Evolutionary conservation across 2,329 filamentous ascomycete species (phyloP).

Genomic region (Penicillium capsulatum): DNA sequence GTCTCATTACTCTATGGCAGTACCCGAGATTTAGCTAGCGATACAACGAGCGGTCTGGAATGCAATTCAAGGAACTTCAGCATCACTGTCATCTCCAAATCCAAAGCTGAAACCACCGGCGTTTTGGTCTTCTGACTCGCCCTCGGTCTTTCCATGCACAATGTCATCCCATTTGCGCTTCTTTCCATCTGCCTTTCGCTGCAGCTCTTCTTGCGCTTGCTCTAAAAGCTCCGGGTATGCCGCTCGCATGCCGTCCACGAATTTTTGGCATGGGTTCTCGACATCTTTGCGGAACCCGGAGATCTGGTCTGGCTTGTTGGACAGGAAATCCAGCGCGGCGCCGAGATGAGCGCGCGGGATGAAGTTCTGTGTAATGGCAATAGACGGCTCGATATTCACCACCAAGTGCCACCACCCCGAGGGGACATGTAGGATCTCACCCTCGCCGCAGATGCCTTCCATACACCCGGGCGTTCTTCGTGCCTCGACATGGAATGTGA

Average conservation of each 20-base stretch:
- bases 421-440: slow-evolving; percentile 88
- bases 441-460: slow-evolving; percentile 77
- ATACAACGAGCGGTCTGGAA: neutral
- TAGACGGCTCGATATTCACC: slow-evolving; percentile 76
- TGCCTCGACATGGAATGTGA: slow-evolving; percentile 83
- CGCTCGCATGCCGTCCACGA: slow-evolving; percentile 63
- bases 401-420: slow-evolving; percentile 97
- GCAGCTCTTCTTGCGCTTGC: slow-evolving; percentile 61
- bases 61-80: slow-evolving; percentile 44
- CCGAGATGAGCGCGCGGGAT: slow-evolving; percentile 70
- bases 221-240: slow-evolving; percentile 64
- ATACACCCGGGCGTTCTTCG: slow-evolving; percentile 69
- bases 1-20: no score
- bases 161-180: slow-evolving; percentile 86
- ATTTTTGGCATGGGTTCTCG: slow-evolving; percentile 67
- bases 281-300: slow-evolving; percentile 76
- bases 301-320: slow-evolving; percentile 77
- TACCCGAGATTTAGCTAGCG: no score
- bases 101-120: slow-evolving; percentile 59
- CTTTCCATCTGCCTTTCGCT: slow-evolving; percentile 58
- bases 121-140: slow-evolving; percentile 22
- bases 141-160: slow-evolving; percentile 54
- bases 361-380: slow-evolving; percentile 94
- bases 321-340: slow-evolving; percentile 74
- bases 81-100: slow-evolving; percentile 55